Percentiles rank a stretch among this genome's conserved stretches.
Conservation (phyloP, 768 basidiomycete genomes). For the Mycena rebaudengoi region DNA sequence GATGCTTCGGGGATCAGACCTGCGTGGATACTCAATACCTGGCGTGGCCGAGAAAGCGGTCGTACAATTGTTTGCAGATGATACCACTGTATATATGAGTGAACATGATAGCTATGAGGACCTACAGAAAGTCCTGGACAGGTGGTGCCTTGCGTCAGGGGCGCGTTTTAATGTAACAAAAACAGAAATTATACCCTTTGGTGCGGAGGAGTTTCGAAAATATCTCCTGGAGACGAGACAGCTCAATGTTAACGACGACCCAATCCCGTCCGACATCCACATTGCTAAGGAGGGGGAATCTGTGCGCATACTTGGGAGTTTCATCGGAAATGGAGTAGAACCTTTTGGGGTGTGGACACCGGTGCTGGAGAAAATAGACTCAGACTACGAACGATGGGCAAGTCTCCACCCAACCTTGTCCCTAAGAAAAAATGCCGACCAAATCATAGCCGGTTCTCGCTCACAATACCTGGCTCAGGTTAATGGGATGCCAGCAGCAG, state of each 20-base stretch:
- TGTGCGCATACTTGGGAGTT: not conserved
- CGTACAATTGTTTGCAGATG: not conserved
- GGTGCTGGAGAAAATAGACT: slow-evolving; percentile 1
- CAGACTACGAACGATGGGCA: not conserved
- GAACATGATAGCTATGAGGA: no score
- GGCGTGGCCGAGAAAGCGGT: not conserved
- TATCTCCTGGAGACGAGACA: not conserved
- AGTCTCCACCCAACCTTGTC: not conserved
- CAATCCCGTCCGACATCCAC: no score
- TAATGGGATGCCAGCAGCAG: no score
- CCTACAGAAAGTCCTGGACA: not conserved
- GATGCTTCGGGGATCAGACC: slow-evolving; percentile 13
- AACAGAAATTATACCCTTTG: slow-evolving; percentile 38
- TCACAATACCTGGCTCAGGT: no score
- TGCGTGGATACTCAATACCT: slow-evolving; percentile 24
- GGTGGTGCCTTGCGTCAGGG: slow-evolving; percentile 35
- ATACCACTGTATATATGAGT: not conserved
- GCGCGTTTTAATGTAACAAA: slow-evolving; percentile 36
- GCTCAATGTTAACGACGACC: not conserved
- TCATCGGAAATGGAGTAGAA: not conserved
- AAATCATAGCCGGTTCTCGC: no score
- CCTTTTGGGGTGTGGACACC: not conserved
- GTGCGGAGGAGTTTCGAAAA: slow-evolving; percentile 18
- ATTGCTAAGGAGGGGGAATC: not conserved
- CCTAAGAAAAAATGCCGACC: not conserved